These are phyloP conservation scores for Cokeromyces recurvatus DNA, from an alignment of 371 early-diverging fungal genomes.

Conservation along the genomic window DNA sequence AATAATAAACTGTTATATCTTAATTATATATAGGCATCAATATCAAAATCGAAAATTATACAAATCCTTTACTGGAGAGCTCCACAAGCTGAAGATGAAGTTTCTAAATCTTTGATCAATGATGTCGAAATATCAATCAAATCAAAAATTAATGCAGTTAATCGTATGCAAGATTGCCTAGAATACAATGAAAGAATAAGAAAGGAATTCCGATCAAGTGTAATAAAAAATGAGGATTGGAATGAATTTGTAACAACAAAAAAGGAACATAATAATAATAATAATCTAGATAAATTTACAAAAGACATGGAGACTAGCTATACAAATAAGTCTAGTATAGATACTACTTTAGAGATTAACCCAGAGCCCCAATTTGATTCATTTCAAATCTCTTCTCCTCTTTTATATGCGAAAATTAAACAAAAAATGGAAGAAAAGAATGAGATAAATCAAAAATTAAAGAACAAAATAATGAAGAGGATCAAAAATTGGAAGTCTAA, in stretches of 20 bases:
- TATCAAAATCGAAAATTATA: slow-evolving; percentile 44
- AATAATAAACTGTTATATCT: no score
- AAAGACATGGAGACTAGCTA: neutral
- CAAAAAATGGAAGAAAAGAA: no score
- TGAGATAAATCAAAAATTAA: slow-evolving; percentile 4
- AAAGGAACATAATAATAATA: no score
- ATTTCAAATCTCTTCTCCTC: neutral
- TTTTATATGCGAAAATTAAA: neutral
- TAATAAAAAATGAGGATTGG: slow-evolving; percentile 34
- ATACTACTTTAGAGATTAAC: neutral
- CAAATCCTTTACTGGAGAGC: slow-evolving; percentile 52
- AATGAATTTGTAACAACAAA: slow-evolving; percentile 34
- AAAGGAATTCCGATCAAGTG: slow-evolving; percentile 27
- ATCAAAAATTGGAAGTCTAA: slow-evolving; percentile 20
- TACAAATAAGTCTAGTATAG: neutral
- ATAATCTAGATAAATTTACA: no score
- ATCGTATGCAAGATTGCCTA: slow-evolving; percentile 43
- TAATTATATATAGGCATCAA: no score
- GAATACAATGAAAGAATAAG: slow-evolving; percentile 42
- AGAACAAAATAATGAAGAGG: slow-evolving; percentile 15
- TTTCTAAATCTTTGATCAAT: slow-evolving; percentile 19
- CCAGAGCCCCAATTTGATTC: no score
- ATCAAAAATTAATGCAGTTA: slow-evolving; percentile 36
- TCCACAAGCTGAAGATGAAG: slow-evolving; percentile 38
- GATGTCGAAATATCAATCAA: slow-evolving; percentile 30